Percentiles rank a stretch among this genome's conserved stretches.
Conservation (phyloP, 108 stramenopile genomes). For the Chaetoceros muelleri region DNA sequence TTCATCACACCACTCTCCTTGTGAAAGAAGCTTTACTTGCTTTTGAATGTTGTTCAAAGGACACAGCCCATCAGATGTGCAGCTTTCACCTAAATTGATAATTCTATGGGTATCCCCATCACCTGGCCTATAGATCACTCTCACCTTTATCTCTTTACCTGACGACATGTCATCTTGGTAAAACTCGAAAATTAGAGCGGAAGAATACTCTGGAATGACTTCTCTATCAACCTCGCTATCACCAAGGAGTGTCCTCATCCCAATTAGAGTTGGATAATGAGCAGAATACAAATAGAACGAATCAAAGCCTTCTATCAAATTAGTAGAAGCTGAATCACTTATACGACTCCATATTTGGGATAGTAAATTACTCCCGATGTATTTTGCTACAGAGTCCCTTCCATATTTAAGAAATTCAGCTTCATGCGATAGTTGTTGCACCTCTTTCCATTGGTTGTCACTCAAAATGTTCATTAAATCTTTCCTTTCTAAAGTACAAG, state of each 20-base stretch:
- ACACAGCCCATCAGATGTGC: constrained; percentile 1
- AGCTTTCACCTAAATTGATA: neutral
- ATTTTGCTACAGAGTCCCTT: constrained; percentile 8
- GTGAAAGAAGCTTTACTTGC: constrained; percentile 4
- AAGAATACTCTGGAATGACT: constrained; percentile 19
- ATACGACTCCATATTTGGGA: constrained; percentile 24
- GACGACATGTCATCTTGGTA: too few relatives aligned
- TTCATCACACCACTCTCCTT: constrained; percentile 25
- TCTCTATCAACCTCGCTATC: constrained; percentile 7
- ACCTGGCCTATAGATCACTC: neutral
- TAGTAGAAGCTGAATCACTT: neutral
- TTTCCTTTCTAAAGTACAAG: neutral
- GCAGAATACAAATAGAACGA: constrained; percentile 33
- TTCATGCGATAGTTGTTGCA: constrained; percentile 14
- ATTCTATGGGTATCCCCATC: constrained; percentile 1
- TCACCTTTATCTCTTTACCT: too few relatives aligned
- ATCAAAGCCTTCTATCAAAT: constrained; percentile 1
- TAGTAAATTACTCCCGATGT: constrained; percentile 27
- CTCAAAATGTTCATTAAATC: constrained; percentile 5
- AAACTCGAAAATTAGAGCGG: constrained; percentile 31
- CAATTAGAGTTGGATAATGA: constrained; percentile 26
- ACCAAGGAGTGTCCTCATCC: constrained; percentile 19
- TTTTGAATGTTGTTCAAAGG: constrained; percentile 8
- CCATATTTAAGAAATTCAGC: constrained; percentile 23
- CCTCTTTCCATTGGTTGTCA: constrained; percentile 8